Evolutionary conservation across 768 basidiomycete species (phyloP).

Genomic region (Rhodotorula toruloides): DNA sequence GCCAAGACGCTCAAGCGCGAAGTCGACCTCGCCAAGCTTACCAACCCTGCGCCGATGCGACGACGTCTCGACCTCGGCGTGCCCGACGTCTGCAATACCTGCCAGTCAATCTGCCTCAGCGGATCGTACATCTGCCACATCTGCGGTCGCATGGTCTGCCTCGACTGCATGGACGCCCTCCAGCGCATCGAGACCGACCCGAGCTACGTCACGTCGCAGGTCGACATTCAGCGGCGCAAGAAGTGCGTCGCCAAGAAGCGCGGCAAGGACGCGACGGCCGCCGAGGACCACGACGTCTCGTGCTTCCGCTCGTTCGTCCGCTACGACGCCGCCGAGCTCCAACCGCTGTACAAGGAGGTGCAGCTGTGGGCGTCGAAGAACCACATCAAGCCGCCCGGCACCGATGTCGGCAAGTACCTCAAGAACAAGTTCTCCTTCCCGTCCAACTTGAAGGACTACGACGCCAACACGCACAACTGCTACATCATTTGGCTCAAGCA

Average conservation of each 20-base stretch:
- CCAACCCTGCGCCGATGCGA: neutral
- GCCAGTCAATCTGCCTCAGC: slow-evolving; percentile 13
- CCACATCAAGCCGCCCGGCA: slow-evolving; percentile 5
- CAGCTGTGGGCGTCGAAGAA: slow-evolving; percentile 1
- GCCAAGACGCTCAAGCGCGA: slow-evolving; percentile 13
- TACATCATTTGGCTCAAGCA: neutral
- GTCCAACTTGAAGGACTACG: slow-evolving; percentile 16
- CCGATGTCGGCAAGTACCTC: slow-evolving; percentile 13
- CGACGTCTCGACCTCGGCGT: slow-evolving; percentile 12
- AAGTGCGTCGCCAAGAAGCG: slow-evolving; percentile 35
- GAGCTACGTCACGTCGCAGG: neutral
- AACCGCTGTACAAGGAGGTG: neutral
- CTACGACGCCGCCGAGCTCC: slow-evolving; percentile 11
- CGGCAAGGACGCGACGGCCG: slow-evolving; percentile 3
- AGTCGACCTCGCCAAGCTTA: neutral
- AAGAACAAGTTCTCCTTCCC: neutral
- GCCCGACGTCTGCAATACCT: slow-evolving; percentile 26
- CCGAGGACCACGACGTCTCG: neutral
- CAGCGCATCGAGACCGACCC: slow-evolving; percentile 1
- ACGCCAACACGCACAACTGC: slow-evolving; percentile 8
- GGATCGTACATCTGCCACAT: slow-evolving; percentile 26
- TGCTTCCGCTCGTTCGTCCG: slow-evolving; percentile 20
- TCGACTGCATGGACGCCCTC: slow-evolving; percentile 13
- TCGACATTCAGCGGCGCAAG: slow-evolving; percentile 22
- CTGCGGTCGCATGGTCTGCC: slow-evolving; percentile 29